These are phyloP conservation scores for Phytophthora meadii DNA, from an alignment of 352 stramenopile species.

Conservation along the genomic window DNA sequence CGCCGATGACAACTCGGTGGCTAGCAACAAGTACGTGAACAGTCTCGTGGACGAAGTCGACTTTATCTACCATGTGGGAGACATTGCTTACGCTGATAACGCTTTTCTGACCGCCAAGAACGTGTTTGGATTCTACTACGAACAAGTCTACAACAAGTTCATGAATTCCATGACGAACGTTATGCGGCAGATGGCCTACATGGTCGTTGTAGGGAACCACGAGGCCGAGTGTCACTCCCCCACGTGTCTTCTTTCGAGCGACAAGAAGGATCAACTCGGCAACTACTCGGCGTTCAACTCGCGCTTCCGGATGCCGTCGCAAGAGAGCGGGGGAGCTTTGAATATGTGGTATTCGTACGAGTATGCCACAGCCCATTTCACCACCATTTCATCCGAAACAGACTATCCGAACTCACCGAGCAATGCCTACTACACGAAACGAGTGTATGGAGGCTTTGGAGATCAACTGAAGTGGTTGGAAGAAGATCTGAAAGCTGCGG, in stretches of 20 bases:
- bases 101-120: slow-evolving; percentile 33
- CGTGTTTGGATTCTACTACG: slow-evolving; percentile 42
- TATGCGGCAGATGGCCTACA: slow-evolving; percentile 61
- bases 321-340: slow-evolving; percentile 37
- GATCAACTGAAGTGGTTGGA: slow-evolving; percentile 64
- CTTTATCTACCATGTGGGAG: slow-evolving; percentile 43
- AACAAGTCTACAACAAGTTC: slow-evolving; percentile 69
- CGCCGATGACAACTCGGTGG: slow-evolving; percentile 30
- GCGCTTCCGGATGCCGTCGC: slow-evolving; percentile 47
- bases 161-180: slow-evolving; percentile 60
- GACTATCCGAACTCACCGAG: slow-evolving; percentile 43
- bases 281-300: slow-evolving; percentile 70
- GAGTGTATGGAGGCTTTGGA: slow-evolving; percentile 45
- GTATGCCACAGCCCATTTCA: slow-evolving; percentile 68
- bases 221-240: slow-evolving; percentile 61
- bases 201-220: slow-evolving; percentile 78
- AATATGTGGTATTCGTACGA: slow-evolving; percentile 62
- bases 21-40: slow-evolving; percentile 49
- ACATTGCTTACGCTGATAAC: slow-evolving; percentile 44
- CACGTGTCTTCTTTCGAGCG: slow-evolving; percentile 33
- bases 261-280: slow-evolving; percentile 35
- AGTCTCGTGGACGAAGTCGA: slow-evolving; percentile 25
- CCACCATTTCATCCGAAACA: slow-evolving; percentile 73
- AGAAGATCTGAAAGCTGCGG: slow-evolving; percentile 53
- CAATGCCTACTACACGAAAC: slow-evolving; percentile 43